phyloP scores from a whole-genome alignment of 129 eudicot genomes.

The Chrysanthemum seticuspe region DNA sequence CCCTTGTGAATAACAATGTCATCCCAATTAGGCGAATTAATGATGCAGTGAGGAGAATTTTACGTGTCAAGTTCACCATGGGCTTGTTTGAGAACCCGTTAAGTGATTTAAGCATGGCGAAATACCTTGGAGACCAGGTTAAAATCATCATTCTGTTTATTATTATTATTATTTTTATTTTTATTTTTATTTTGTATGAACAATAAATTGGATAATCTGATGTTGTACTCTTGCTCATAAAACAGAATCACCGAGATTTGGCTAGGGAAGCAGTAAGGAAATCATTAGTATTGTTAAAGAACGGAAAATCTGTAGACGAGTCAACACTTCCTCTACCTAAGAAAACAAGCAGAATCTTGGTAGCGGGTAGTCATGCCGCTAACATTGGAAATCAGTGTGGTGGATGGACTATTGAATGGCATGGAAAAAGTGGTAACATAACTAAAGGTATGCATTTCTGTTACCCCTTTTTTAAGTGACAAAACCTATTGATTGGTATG shows the following conservation, averaged over 20 bases:
- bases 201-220: neutral
- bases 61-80: conserved; percentile 67
- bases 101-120: conserved; percentile 61
- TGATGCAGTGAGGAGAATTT: conserved; percentile 73
- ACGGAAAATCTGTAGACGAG: conserved; percentile 46
- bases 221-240: neutral
- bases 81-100: conserved; percentile 77
- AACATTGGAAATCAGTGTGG: conserved; percentile 84
- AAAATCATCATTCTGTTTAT: neutral
- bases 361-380: conserved; percentile 76
- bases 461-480: too few species aligned
- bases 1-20: conserved; percentile 48
- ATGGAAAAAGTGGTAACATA: conserved; percentile 62
- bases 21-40: conserved; percentile 65
- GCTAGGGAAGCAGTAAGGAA: conserved; percentile 93
- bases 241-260: conserved; percentile 67
- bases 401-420: conserved; percentile 93
- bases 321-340: conserved; percentile 72
- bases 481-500: too few species aligned
- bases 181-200: neutral
- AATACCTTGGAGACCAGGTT: conserved; percentile 71
- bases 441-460: conserved; percentile 46
- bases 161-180: too few species aligned
- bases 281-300: conserved; percentile 76
- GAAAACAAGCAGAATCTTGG: conserved; percentile 61